phyloP scores from a whole-genome alignment of 2,329 filamentous ascomycete genomes.

The Fusarium sp. region DNA sequence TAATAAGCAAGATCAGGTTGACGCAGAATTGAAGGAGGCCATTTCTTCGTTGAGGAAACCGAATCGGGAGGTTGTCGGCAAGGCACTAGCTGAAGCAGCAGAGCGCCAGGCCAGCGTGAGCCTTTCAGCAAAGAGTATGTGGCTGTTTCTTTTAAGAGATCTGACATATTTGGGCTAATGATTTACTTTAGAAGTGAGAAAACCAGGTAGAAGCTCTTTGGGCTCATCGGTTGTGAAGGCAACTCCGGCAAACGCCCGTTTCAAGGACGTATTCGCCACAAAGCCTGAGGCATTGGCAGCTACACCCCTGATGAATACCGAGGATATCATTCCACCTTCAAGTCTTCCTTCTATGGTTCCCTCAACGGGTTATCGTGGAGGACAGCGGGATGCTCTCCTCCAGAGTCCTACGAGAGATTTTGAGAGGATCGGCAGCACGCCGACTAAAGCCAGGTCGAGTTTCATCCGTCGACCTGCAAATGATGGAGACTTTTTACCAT shows the following conservation, averaged over 20 bases:
- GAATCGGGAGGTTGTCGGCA: constrained; percentile 74
- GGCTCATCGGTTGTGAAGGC: constrained; percentile 62
- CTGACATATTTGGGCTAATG: constrained; percentile 43
- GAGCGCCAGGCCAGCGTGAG: constrained; percentile 66
- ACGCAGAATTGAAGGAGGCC: constrained; percentile 76
- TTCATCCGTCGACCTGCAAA: constrained; percentile 45
- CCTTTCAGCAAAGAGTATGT: constrained; percentile 60
- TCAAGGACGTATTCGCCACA: constrained; percentile 58
- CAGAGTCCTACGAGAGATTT: constrained; percentile 44
- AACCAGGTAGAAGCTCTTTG: constrained; percentile 53
- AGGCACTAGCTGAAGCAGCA: constrained; percentile 71
- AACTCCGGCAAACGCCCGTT: constrained; percentile 64
- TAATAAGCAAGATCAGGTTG: constrained; percentile 71
- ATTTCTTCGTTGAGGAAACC: constrained; percentile 79
- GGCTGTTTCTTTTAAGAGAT: not conserved
- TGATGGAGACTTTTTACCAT: constrained; percentile 40
- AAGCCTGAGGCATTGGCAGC: constrained; percentile 40
- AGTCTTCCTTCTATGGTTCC: constrained; percentile 52
- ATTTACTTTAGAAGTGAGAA: constrained; percentile 59
- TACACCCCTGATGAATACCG: constrained; percentile 36
- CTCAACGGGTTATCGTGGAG: constrained; percentile 52
- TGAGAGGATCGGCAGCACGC: constrained; percentile 47
- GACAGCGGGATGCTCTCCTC: constrained; percentile 46
- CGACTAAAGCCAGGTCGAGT: constrained; percentile 40
- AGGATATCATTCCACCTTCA: constrained; percentile 50